Conservation (phyloP, 2,329 filamentous ascomycete genomes). For the Aspergillus arachidicola region DNA sequence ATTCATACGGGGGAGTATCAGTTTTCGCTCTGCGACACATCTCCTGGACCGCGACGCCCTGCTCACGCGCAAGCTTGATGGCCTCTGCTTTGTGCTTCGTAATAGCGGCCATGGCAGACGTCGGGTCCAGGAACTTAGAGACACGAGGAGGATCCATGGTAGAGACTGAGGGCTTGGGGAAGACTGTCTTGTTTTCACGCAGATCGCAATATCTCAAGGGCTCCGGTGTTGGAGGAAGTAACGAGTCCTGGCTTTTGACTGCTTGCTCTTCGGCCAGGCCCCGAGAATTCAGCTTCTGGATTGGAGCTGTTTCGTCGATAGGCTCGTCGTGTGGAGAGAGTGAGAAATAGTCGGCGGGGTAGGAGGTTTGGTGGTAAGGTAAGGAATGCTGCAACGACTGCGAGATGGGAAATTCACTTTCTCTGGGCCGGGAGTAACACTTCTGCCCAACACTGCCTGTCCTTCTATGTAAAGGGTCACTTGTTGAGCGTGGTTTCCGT, state of each 20-base stretch:
- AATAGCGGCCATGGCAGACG: constrained; percentile 47
- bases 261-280: not conserved
- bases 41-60: constrained; percentile 48
- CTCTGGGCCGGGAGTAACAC: not conserved
- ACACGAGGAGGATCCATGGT: constrained; percentile 27
- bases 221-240: constrained; percentile 5
- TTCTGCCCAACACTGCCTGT: not conserved
- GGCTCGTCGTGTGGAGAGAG: not conserved
- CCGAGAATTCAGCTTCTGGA: not conserved
- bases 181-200: not conserved
- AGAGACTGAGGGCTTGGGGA: not conserved
- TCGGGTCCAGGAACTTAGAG: constrained; percentile 43
- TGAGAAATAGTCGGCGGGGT: not conserved
- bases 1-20: constrained; percentile 49
- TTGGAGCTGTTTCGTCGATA: not conserved
- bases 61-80: constrained; percentile 49
- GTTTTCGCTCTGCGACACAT: constrained; percentile 50
- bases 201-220: constrained; percentile 1
- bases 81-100: constrained; percentile 54
- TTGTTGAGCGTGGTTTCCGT: constrained; percentile 7
- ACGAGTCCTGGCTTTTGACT: constrained; percentile 1
- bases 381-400: not conserved
- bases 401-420: constrained; percentile 3
- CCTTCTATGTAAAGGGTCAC: constrained; percentile 5
- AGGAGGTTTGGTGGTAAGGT: not conserved